Conservation (phyloP, 805 yeast genomes). For the Kodamaea kakaduensis region DNA sequence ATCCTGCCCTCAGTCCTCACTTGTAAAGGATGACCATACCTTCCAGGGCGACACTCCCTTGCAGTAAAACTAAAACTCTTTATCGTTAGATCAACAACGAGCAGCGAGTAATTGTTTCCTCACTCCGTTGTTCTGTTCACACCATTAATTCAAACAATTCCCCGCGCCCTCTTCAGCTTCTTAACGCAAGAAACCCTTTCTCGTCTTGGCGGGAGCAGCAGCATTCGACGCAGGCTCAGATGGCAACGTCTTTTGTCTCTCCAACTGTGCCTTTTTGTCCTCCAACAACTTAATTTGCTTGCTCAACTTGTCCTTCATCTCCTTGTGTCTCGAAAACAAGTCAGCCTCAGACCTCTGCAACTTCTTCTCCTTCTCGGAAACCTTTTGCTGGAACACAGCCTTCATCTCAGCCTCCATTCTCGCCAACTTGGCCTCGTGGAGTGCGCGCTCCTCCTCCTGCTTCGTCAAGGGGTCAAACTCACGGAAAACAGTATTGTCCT, state of each 20-base stretch:
- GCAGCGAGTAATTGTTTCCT: no score
- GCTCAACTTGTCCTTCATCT: constrained; percentile 90
- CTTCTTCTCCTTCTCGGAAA: constrained; percentile 93
- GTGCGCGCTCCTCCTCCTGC: constrained; percentile 88
- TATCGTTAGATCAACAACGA: no score
- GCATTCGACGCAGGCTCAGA: constrained; percentile 46
- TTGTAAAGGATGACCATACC: no score
- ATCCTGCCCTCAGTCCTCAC: no score
- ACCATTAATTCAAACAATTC: no score
- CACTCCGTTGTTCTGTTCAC: no score
- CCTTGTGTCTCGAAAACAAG: constrained; percentile 90
- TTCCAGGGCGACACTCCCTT: no score
- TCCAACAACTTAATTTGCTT: constrained; percentile 87
- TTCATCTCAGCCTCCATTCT: constrained; percentile 97
- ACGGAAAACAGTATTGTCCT: constrained; percentile 88
- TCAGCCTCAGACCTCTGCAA: constrained; percentile 96
- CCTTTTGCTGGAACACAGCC: constrained; percentile 93
- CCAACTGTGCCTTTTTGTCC: constrained; percentile 82
- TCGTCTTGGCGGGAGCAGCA: constrained; percentile 52
- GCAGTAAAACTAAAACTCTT: no score
- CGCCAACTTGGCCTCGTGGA: constrained; percentile 90
- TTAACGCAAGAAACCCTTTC: constrained; percentile 78
- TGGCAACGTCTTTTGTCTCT: constrained; percentile 51
- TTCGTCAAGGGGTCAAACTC: constrained; percentile 90
- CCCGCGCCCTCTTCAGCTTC: no score